These are phyloP conservation scores for Yarrowia phangngaensis DNA, from an alignment of 805 yeast species.

Conservation along the genomic window DNA sequence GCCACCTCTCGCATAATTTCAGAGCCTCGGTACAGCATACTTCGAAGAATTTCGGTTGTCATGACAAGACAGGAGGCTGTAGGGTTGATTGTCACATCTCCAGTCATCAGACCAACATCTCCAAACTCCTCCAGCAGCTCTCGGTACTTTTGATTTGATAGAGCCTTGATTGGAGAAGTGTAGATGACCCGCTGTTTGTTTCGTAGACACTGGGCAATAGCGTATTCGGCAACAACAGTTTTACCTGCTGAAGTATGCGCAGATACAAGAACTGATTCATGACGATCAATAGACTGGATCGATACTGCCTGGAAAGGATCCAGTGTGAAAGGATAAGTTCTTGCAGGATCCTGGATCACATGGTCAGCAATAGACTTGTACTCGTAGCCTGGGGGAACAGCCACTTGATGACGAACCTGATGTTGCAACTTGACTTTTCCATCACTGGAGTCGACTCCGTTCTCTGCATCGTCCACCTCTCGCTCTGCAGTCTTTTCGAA, in stretches of 20 bases:
- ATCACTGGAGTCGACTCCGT: slow-evolving; percentile 39
- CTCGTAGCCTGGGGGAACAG: slow-evolving; percentile 86
- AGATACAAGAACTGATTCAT: slow-evolving; percentile 90
- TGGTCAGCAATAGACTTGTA: slow-evolving; percentile 87
- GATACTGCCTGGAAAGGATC: slow-evolving; percentile 99
- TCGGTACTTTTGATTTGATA: slow-evolving; percentile 90
- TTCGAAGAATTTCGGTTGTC: slow-evolving; percentile 97
- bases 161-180: slow-evolving; percentile 92
- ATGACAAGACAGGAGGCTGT: slow-evolving; percentile 97
- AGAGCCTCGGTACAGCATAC: slow-evolving; percentile 96
- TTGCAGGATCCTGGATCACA: slow-evolving; percentile 69
- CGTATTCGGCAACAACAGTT: slow-evolving; percentile 95
- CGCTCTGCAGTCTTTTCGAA: slow-evolving; percentile 86
- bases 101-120: slow-evolving; percentile 98
- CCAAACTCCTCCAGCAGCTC: slow-evolving; percentile 90
- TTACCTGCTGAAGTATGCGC: slow-evolving; percentile 98
- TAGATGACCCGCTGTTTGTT: slow-evolving; percentile 91
- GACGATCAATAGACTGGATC: slow-evolving; percentile 90
- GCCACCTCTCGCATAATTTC: slow-evolving; percentile 98
- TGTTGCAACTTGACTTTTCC: slow-evolving; percentile 67
- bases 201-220: slow-evolving; percentile 89
- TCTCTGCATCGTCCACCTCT: slow-evolving; percentile 55
- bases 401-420: slow-evolving; percentile 97
- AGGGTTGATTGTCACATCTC: slow-evolving; percentile 97
- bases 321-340: slow-evolving; percentile 84